A percentile compares a stretch with the other conserved stretches of the same genome.
Conservation (phyloP, 371 early-diverging fungal species). For the Zopfochytrium polystomum region DNA sequence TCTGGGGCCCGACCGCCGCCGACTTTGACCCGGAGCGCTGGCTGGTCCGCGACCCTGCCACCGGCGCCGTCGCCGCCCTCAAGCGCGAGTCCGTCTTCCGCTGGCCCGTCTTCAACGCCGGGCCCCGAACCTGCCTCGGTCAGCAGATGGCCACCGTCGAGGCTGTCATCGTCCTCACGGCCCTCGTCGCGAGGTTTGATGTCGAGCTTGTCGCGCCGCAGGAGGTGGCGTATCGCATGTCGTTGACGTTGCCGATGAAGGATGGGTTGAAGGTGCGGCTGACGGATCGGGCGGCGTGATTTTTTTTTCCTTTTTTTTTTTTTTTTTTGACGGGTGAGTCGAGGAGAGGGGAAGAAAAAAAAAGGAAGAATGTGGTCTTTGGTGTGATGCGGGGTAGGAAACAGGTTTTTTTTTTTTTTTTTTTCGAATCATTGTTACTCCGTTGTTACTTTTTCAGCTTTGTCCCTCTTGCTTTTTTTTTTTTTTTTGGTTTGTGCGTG, state of each 20-base stretch:
- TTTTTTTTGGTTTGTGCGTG: no score
- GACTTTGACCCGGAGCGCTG: conserved; percentile 66
- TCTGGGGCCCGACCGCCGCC: conserved; percentile 63
- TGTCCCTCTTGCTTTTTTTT: no score
- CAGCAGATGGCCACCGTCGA: conserved; percentile 31
- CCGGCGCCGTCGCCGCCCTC: no score
- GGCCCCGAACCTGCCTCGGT: conserved; percentile 66
- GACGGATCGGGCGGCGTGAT: neutral
- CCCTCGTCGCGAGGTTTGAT: conserved; percentile 20
- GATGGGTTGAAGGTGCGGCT: neutral
- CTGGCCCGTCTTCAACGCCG: conserved; percentile 50
- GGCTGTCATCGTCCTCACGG: conserved; percentile 23
- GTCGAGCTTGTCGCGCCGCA: conserved; percentile 15
- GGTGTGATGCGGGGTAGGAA: neutral
- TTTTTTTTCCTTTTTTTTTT: neutral
- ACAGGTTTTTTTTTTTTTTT: neutral
- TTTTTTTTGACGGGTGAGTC: no score
- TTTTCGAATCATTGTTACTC: neutral
- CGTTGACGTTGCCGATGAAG: conserved; percentile 31
- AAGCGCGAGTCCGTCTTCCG: conserved; percentile 13
- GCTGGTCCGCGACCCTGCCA: conserved; percentile 28
- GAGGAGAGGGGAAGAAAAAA: no score
- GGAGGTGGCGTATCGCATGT: conserved; percentile 14
- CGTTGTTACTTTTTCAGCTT: conserved; percentile 2
- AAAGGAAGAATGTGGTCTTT: no score